phyloP scores from a whole-genome alignment of 2,329 filamentous ascomycete genomes.

The Cladobotryum protrusum region DNA sequence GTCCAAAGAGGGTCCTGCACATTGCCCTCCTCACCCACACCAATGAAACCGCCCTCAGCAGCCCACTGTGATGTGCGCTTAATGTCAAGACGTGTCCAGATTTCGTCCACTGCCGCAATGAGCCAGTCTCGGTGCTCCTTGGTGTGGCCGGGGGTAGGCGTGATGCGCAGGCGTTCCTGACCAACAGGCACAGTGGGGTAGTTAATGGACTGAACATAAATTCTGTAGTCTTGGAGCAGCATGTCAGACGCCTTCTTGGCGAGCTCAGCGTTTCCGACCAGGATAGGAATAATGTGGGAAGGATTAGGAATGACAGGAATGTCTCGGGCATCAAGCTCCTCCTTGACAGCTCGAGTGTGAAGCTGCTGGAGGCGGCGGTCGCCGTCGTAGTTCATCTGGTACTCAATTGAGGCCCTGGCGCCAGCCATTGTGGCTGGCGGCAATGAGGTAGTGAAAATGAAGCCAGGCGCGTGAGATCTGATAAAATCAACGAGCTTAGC shows the following conservation, averaged over 20 bases:
- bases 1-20: slow-evolving; percentile 78
- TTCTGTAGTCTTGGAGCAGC: slow-evolving; percentile 80
- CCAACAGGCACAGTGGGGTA: slow-evolving; percentile 96
- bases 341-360: slow-evolving; percentile 92
- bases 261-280: slow-evolving; percentile 89
- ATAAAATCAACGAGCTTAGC: slow-evolving; percentile 83
- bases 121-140: slow-evolving; percentile 82
- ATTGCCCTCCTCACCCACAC: slow-evolving; percentile 69
- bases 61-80: slow-evolving; percentile 94
- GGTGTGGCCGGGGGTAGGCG: slow-evolving; percentile 87
- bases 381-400: slow-evolving; percentile 77
- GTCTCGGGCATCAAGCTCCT: slow-evolving; percentile 67
- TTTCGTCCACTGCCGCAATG: slow-evolving; percentile 73
- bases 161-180: slow-evolving; percentile 95
- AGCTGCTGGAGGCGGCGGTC: slow-evolving; percentile 91
- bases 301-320: slow-evolving; percentile 98
- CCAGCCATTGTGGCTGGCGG: slow-evolving; percentile 97
- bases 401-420: slow-evolving; percentile 84
- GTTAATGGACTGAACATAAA: slow-evolving; percentile 99
- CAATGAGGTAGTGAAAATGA: slow-evolving; percentile 97
- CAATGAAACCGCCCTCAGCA: slow-evolving; percentile 84
- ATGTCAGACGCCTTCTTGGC: slow-evolving; percentile 90
- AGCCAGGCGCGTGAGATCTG: slow-evolving; percentile 88
- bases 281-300: slow-evolving; percentile 87
- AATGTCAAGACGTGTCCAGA: slow-evolving; percentile 83